phyloP scores from a whole-genome alignment of 2,329 filamentous ascomycete species.

The Trichoderma sp. region DNA sequence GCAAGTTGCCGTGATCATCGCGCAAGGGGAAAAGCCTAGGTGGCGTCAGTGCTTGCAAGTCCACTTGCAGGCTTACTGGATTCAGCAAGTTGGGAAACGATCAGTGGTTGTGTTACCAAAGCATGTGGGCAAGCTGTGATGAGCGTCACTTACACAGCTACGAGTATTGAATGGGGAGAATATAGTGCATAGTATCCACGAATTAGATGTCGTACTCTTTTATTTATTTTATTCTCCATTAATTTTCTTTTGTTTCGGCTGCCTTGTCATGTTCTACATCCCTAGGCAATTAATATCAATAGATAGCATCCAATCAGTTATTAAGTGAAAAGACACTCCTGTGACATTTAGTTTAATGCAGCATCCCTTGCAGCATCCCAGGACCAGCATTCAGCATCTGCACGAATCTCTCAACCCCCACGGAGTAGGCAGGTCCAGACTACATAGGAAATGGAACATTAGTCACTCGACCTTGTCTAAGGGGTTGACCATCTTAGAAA shows the following conservation, averaged over 20 bases:
- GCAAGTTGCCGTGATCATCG: slow-evolving; percentile 13
- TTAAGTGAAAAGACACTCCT: background rate
- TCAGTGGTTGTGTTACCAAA: background rate
- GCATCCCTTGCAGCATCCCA: background rate
- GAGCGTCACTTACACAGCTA: background rate
- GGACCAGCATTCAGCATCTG: background rate
- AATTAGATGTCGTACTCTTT: background rate
- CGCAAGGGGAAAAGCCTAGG: background rate
- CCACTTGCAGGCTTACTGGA: background rate
- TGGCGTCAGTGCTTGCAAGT: slow-evolving; percentile 3
- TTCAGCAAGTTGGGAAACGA: background rate
- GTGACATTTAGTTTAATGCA: background rate
- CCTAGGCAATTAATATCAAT: background rate
- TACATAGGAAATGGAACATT: background rate
- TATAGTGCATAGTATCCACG: background rate
- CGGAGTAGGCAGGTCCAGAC: background rate
- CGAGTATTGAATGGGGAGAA: background rate
- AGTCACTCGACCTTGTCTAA: background rate
- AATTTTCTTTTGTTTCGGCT: background rate
- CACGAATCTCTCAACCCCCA: background rate
- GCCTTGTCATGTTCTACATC: background rate
- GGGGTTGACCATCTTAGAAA: background rate
- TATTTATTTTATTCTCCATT: background rate
- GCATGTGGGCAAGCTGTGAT: background rate
- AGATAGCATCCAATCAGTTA: background rate